phyloP scores from a whole-genome alignment of 768 basidiomycete genomes.

The Lactifluus hygrophoroides region DNA sequence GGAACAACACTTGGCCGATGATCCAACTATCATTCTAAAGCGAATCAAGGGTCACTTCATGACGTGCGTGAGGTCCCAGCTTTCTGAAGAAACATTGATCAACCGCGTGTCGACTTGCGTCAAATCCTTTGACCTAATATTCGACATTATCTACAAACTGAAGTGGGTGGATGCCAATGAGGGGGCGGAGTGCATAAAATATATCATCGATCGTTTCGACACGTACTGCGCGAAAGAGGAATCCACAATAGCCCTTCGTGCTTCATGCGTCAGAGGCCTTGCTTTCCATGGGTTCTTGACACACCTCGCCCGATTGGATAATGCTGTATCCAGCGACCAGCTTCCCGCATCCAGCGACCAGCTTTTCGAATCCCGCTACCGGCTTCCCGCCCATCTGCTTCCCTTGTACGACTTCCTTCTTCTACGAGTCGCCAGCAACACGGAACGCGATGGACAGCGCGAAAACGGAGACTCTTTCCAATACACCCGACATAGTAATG shows the following conservation, averaged over 20 bases:
- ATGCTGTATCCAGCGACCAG: background rate
- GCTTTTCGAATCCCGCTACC: background rate
- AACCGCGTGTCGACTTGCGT: background rate
- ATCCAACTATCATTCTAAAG: background rate
- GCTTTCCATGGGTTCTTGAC: background rate
- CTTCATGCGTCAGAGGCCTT: constrained; percentile 1
- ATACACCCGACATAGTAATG: too few species aligned
- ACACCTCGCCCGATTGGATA: background rate
- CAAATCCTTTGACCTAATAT: background rate
- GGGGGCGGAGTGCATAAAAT: background rate
- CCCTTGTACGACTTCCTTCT: background rate
- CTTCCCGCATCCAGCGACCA: background rate
- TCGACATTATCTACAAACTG: background rate
- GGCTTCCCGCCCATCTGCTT: background rate
- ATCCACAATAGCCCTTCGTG: background rate
- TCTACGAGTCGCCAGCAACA: background rate
- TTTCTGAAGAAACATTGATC: background rate
- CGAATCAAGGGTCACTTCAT: constrained; percentile 6
- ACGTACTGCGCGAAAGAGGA: background rate
- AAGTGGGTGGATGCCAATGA: background rate
- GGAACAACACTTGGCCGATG: background rate
- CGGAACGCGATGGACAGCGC: too few species aligned
- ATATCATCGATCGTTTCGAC: background rate
- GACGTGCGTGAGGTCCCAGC: constrained; percentile 4
- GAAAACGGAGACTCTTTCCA: too few species aligned